Conservation (phyloP, 352 stramenopile species). For the Phytophthora europaea region DNA sequence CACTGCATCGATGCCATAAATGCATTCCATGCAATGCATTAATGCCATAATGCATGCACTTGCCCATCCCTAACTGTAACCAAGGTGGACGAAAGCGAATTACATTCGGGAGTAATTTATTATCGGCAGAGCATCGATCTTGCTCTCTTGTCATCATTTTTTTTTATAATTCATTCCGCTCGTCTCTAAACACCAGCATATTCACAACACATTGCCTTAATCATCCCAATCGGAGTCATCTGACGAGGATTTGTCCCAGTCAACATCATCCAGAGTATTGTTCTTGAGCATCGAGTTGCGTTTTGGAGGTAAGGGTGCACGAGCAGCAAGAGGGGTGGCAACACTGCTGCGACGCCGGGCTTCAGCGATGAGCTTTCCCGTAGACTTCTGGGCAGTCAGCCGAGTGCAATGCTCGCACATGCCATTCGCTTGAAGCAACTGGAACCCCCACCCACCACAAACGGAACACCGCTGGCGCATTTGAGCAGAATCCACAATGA, state of each 20-base stretch:
- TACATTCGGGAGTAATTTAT: background rate
- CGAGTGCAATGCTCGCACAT: slow-evolving; percentile 69
- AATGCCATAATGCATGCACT: too few relatives aligned
- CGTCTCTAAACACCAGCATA: background rate
- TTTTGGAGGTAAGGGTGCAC: slow-evolving; percentile 11
- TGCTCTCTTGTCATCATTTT: background rate
- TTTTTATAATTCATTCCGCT: slow-evolving; percentile 1
- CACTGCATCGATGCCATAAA: too few relatives aligned
- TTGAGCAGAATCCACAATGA: slow-evolving; percentile 75
- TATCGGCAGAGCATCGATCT: background rate
- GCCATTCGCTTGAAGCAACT: slow-evolving; percentile 56
- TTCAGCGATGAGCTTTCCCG: slow-evolving; percentile 6
- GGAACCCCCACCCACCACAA: slow-evolving; percentile 70
- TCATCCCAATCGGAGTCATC: slow-evolving; percentile 65
- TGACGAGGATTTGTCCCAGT: slow-evolving; percentile 63
- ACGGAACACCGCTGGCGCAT: slow-evolving; percentile 61
- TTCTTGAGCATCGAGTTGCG: slow-evolving; percentile 16
- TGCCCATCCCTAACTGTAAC: too few relatives aligned
- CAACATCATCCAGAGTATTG: slow-evolving; percentile 31
- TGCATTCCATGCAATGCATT: too few relatives aligned
- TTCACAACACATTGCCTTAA: slow-evolving; percentile 21
- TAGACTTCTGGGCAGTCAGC: slow-evolving; percentile 30
- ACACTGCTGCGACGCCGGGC: slow-evolving; percentile 19
- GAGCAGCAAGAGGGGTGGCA: background rate
- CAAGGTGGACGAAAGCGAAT: too few relatives aligned